These are phyloP conservation scores for Penicillium lagena DNA, from an alignment of 495 filamentous ascomycete genomes.

Conservation along the genomic window DNA sequence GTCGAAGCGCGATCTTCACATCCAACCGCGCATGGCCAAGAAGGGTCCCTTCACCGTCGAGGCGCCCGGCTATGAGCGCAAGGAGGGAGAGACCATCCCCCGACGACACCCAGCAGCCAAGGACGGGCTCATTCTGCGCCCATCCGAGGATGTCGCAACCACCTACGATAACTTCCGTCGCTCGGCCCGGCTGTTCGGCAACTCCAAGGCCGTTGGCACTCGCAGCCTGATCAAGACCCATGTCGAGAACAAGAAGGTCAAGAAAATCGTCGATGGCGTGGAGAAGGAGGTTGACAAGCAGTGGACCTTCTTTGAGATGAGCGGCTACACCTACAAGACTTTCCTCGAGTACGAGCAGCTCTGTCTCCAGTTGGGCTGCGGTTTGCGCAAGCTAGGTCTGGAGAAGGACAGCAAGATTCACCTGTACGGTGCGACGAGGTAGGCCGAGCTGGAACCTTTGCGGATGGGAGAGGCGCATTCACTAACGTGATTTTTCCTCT, in stretches of 20 bases:
- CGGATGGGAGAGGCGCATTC: neutral
- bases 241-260: slow-evolving; percentile 90
- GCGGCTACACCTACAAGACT: slow-evolving; percentile 76
- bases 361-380: slow-evolving; percentile 65
- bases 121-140: slow-evolving; percentile 59
- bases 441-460: slow-evolving; percentile 1
- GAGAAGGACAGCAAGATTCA: slow-evolving; percentile 68
- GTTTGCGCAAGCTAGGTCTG: slow-evolving; percentile 75
- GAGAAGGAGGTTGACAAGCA: slow-evolving; percentile 89
- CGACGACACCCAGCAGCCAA: slow-evolving; percentile 69
- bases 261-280: slow-evolving; percentile 89
- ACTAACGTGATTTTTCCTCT: slow-evolving; percentile 3
- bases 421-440: slow-evolving; percentile 84
- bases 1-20: slow-evolving; percentile 44
- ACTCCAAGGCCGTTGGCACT: slow-evolving; percentile 76
- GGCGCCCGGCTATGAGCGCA: slow-evolving; percentile 60
- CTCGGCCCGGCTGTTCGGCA: slow-evolving; percentile 76
- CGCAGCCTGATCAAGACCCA: slow-evolving; percentile 80
- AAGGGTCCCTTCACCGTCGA: slow-evolving; percentile 71
- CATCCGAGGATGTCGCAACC: slow-evolving; percentile 69
- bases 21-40: slow-evolving; percentile 58
- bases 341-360: slow-evolving; percentile 85
- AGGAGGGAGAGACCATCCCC: slow-evolving; percentile 86
- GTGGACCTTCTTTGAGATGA: slow-evolving; percentile 94
- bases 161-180: slow-evolving; percentile 79